Evolutionary conservation across 345 rosid genomes (phyloP).

Genomic region (Physaria fendleri): DNA sequence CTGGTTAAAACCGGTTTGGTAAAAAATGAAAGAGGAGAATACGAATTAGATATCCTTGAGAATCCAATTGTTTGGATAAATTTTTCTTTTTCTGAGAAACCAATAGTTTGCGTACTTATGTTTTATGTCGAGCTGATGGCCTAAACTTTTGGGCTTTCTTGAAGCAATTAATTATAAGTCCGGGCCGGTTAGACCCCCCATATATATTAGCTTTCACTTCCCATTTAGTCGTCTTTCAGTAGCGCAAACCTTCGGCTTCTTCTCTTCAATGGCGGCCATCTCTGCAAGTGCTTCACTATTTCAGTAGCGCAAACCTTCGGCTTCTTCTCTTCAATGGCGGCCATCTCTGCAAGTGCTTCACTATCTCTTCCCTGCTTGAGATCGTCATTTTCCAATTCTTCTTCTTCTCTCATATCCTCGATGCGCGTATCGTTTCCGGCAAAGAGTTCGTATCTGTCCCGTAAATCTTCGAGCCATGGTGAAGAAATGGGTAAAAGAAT

Average conservation of each 20-base stretch:
- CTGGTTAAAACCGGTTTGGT: too few relatives aligned
- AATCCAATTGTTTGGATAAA: too few relatives aligned
- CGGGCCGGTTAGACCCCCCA: background rate
- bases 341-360: slow-evolving; percentile 20
- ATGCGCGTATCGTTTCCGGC: slow-evolving; percentile 18
- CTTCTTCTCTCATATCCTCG: slow-evolving; percentile 9
- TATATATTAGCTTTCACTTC: background rate
- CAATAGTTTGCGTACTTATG: too few relatives aligned
- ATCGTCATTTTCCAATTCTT: slow-evolving; percentile 16
- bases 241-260: background rate
- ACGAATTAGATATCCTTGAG: too few relatives aligned
- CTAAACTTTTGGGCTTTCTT: slow-evolving; percentile 11
- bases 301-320: background rate
- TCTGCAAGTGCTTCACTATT: slow-evolving; percentile 10
- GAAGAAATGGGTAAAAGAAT: slow-evolving; percentile 16
- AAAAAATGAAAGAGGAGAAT: too few relatives aligned
- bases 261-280: slow-evolving; percentile 38
- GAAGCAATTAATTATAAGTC: background rate
- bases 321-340: slow-evolving; percentile 33
- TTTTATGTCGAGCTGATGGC: too few relatives aligned
- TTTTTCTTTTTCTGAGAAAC: too few relatives aligned
- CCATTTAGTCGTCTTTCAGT: background rate
- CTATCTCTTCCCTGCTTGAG: slow-evolving; percentile 11
- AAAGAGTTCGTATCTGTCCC: slow-evolving; percentile 5
- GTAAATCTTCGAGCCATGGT: background rate